Conservation (phyloP, 1,284 basidiomycete species). For the Marasmius fiardii region DNA sequence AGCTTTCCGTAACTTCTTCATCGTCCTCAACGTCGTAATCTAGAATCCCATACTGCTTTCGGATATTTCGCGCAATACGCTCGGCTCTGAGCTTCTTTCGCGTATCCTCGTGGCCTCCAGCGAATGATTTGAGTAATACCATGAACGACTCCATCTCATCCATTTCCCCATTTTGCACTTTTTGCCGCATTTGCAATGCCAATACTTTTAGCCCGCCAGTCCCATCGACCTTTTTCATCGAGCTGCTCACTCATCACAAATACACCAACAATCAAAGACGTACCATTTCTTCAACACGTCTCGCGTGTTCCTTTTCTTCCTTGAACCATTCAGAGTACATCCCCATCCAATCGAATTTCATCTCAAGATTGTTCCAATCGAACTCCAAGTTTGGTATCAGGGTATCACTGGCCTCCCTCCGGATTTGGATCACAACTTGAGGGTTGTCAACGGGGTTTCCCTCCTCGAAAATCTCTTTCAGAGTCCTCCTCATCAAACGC, state of each 20-base stretch:
- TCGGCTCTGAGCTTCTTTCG: neutral
- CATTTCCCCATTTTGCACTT: neutral
- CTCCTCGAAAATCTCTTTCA: constrained; percentile 1
- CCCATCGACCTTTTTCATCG: neutral
- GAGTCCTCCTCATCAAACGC: neutral
- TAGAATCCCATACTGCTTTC: neutral
- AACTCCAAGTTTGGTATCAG: neutral
- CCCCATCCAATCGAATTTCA: constrained; percentile 4
- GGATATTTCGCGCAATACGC: neutral
- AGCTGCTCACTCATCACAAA: neutral
- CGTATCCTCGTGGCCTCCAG: neutral
- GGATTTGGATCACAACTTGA: constrained; percentile 4
- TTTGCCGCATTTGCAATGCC: neutral
- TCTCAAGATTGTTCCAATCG: neutral
- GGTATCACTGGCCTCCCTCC: constrained; percentile 1
- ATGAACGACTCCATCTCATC: neutral
- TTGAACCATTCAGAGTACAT: constrained; percentile 7
- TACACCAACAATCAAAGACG: neutral
- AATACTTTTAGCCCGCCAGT: neutral
- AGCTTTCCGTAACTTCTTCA: neutral
- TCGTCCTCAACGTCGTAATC: no score
- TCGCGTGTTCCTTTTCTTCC: constrained; percentile 5
- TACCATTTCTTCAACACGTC: neutral
- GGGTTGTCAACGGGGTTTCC: constrained; percentile 4
- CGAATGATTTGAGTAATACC: neutral